These are phyloP conservation scores for Metarhizium guizhouense DNA, from an alignment of 2,329 filamentous ascomycete species.

Conservation along the genomic window DNA sequence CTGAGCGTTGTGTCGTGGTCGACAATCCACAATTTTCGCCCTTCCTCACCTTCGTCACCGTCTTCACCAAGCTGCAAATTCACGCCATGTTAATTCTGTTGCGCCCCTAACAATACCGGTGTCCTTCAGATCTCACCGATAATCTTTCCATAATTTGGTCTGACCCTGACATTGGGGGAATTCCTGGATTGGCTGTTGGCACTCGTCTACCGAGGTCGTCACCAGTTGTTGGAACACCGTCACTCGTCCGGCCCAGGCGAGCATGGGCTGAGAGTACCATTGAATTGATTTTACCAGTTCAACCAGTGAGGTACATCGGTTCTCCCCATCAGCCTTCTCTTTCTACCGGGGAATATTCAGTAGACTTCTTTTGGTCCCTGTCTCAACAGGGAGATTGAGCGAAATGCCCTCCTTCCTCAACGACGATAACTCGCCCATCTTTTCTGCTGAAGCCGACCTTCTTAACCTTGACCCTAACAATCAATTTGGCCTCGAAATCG, in stretches of 20 bases:
- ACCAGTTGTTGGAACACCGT: background rate
- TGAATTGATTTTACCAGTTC: background rate
- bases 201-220: background rate
- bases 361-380: background rate
- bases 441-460: constrained; percentile 32
- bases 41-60: background rate
- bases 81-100: background rate
- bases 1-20: background rate
- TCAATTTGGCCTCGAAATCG: constrained; percentile 24
- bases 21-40: background rate
- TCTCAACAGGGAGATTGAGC: constrained; percentile 8
- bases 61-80: background rate
- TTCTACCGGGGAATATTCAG: background rate
- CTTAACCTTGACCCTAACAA: constrained; percentile 34
- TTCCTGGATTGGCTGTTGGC: background rate
- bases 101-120: background rate
- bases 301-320: background rate
- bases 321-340: background rate
- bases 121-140: background rate
- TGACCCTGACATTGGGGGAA: background rate
- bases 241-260: background rate
- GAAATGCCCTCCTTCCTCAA: constrained; percentile 48
- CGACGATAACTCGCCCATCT: constrained; percentile 34
- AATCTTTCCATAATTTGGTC: background rate
- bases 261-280: background rate